Percentiles rank a stretch among this genome's conserved stretches.
These are phyloP conservation scores for Globisporangium canariense DNA, from an alignment of 352 stramenopile species.

Conservation along the genomic window DNA sequence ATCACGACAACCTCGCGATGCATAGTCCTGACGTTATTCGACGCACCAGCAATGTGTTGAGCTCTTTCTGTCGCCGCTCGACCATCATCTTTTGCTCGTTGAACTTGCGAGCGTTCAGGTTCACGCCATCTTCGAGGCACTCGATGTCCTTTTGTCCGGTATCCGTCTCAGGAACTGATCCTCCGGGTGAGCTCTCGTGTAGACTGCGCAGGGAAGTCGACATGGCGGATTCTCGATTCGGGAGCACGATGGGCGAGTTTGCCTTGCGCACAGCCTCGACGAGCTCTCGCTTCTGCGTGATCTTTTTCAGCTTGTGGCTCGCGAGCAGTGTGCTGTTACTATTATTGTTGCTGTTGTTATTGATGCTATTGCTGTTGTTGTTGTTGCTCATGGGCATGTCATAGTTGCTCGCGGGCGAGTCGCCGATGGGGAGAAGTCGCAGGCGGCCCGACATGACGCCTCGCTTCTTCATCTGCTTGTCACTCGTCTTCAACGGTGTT, in stretches of 20 bases:
- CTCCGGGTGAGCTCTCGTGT: constrained; percentile 19
- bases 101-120: constrained; percentile 69
- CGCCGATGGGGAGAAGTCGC: constrained; percentile 44
- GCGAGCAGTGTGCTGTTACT: constrained; percentile 20
- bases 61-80: constrained; percentile 59
- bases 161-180: constrained; percentile 30
- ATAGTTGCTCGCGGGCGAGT: constrained; percentile 30
- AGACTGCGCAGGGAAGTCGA: constrained; percentile 27
- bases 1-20: not conserved
- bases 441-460: constrained; percentile 36
- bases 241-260: constrained; percentile 63
- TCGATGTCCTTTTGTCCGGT: constrained; percentile 58
- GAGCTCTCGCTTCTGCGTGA: constrained; percentile 73
- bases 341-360: constrained; percentile 14
- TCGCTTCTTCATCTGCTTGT: constrained; percentile 53
- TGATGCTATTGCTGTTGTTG: constrained; percentile 22
- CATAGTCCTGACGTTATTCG: not conserved
- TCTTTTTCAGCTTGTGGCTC: constrained; percentile 57
- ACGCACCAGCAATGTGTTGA: constrained; percentile 51
- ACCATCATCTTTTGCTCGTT: constrained; percentile 76
- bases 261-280: constrained; percentile 74
- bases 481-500: constrained; percentile 26
- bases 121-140: constrained; percentile 64
- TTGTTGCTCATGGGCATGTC: constrained; percentile 24
- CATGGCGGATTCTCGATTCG: constrained; percentile 31